These are phyloP conservation scores for Kwoniella heveanensis DNA, from an alignment of 768 basidiomycete species.

Conservation along the genomic window DNA sequence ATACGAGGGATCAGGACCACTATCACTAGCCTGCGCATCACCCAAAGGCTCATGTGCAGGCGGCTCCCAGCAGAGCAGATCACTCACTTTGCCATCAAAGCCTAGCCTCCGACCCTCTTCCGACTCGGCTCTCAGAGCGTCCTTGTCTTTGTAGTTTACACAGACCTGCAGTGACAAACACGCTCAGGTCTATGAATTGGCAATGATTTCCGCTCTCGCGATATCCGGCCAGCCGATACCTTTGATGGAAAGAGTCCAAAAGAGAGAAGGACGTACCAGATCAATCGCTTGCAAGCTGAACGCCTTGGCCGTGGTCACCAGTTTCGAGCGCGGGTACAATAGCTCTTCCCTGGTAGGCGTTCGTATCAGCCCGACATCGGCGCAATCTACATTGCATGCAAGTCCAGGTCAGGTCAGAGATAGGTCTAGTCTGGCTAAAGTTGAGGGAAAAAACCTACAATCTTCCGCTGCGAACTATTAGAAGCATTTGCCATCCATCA, in stretches of 20 bases:
- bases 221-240: no score
- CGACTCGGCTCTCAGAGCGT: conserved; percentile 71
- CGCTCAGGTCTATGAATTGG: neutral
- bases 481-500: no score
- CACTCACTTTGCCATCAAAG: conserved; percentile 80
- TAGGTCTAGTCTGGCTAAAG: no score
- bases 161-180: conserved; percentile 65
- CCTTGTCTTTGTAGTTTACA: conserved; percentile 76
- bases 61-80: no score
- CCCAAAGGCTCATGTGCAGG: no score
- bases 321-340: conserved; percentile 77
- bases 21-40: no score
- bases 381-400: conserved; percentile 89
- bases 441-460: conserved; percentile 59
- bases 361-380: conserved; percentile 79
- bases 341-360: conserved; percentile 74
- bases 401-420: no score
- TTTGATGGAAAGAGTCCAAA: no score
- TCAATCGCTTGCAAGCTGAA: conserved; percentile 84
- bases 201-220: no score
- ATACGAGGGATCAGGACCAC: no score
- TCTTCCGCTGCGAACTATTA: conserved; percentile 90
- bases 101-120: conserved; percentile 77
- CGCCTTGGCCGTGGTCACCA: conserved; percentile 80
- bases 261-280: conserved; percentile 75